Evolutionary conservation across 331 rosid genomes (phyloP).

Genomic region (Rosa hybrid): DNA sequence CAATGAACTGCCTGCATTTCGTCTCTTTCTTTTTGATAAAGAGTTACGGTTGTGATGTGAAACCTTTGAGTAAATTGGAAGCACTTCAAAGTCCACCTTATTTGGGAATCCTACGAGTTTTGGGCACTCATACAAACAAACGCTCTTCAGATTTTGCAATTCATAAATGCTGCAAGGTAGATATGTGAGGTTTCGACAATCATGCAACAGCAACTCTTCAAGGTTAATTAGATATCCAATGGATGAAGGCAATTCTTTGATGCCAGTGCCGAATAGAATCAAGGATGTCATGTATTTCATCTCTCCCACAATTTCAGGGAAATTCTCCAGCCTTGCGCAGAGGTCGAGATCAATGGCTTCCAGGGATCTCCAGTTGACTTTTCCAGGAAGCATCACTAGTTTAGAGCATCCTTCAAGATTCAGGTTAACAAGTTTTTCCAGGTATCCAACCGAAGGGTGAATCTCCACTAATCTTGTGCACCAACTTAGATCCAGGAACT

Average conservation of each 20-base stretch:
- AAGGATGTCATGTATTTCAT: neutral
- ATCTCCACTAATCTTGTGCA: conserved; percentile 23
- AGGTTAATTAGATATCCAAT: neutral
- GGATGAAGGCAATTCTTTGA: neutral
- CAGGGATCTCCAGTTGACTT: conserved; percentile 22
- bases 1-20: too few species aligned
- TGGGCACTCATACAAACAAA: accelerated
- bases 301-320: neutral
- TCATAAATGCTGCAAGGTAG: neutral
- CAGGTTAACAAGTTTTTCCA: neutral
- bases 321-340: conserved; percentile 21
- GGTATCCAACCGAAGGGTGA: conserved; percentile 18
- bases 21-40: too few species aligned
- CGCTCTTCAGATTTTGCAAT: accelerated
- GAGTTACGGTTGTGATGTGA: neutral
- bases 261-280: neutral
- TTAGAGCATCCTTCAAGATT: neutral
- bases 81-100: too few species aligned
- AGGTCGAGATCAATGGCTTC: neutral
- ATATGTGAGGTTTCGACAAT: neutral
- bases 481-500: neutral
- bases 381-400: neutral
- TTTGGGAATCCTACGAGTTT: neutral
- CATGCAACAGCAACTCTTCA: accelerated
- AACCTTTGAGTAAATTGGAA: too few species aligned